A percentile compares a stretch with the other conserved stretches of the same genome.
These are phyloP conservation scores for Conidiobolus incongruus DNA, from an alignment of 371 early-diverging fungal genomes.

Conservation along the genomic window DNA sequence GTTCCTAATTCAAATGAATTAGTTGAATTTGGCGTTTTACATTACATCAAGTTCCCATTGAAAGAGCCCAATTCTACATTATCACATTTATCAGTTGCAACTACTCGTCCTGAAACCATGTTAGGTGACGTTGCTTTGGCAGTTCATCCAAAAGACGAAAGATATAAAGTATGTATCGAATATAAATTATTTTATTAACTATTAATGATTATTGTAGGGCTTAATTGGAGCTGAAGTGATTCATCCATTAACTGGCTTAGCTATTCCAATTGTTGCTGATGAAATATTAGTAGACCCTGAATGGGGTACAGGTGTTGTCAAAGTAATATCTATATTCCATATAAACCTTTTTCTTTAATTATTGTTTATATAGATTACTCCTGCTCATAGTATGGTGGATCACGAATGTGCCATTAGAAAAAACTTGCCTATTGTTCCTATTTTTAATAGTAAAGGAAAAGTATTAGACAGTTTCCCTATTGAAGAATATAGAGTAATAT, in stretches of 20 bases:
- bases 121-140: constrained; percentile 96
- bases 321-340: constrained; percentile 24
- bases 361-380: constrained; percentile 53
- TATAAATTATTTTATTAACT: too few species aligned
- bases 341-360: background rate
- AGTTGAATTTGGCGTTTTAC: constrained; percentile 59
- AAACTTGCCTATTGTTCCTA: constrained; percentile 48
- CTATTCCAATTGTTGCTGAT: constrained; percentile 76
- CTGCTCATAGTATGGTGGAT: constrained; percentile 93
- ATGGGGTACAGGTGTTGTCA: constrained; percentile 96
- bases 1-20: constrained; percentile 53
- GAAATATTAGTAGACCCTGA: constrained; percentile 73
- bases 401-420: constrained; percentile 80
- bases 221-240: constrained; percentile 58
- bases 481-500: constrained; percentile 6
- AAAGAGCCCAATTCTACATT: constrained; percentile 23
- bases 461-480: constrained; percentile 34
- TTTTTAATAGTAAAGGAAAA: constrained; percentile 69
- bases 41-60: constrained; percentile 36
- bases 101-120: constrained; percentile 98
- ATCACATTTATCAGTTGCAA: constrained; percentile 63
- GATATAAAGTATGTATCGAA: constrained; percentile 48
- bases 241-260: constrained; percentile 65
- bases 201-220: constrained; percentile 12
- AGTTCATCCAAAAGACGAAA: constrained; percentile 70